Evolutionary conservation across 2,329 filamentous ascomycete genomes (phyloP).

Genomic region (Clonostachys byssicola): DNA sequence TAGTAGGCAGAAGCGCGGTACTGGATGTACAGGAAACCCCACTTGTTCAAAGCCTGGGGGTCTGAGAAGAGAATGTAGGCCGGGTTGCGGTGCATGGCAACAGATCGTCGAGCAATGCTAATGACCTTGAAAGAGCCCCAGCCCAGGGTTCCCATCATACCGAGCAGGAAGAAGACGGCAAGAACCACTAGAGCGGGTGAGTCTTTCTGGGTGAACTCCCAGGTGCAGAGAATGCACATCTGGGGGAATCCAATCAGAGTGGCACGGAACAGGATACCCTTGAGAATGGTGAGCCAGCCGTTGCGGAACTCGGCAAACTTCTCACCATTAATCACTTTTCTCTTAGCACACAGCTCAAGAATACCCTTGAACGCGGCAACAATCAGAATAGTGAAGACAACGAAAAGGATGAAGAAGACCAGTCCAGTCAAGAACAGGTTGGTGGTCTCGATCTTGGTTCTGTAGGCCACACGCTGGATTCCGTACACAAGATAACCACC

Average conservation of each 20-base stretch:
- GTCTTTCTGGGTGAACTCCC: conserved; percentile 86
- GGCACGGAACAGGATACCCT: conserved; percentile 89
- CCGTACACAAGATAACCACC: conserved; percentile 66
- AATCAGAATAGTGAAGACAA: conserved; percentile 66
- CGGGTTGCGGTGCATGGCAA: conserved; percentile 90
- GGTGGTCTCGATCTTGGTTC: conserved; percentile 77
- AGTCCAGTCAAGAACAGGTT: conserved; percentile 93
- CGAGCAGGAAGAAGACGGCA: conserved; percentile 83
- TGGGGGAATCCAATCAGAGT: conserved; percentile 89
- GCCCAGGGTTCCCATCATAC: conserved; percentile 70
- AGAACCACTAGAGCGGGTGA: conserved; percentile 83
- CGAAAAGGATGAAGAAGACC: conserved; percentile 83
- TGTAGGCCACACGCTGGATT: conserved; percentile 86
- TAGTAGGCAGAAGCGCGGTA: conserved; percentile 96
- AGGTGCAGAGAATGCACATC: conserved; percentile 84
- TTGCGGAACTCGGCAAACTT: conserved; percentile 93
- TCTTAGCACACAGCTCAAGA: conserved; percentile 72
- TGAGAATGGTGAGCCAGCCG: conserved; percentile 87
- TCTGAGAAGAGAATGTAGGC: conserved; percentile 97
- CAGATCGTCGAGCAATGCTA: conserved; percentile 80
- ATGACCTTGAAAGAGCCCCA: conserved; percentile 93
- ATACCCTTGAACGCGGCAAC: conserved; percentile 77
- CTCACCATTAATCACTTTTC: conserved; percentile 75
- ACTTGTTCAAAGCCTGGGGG: conserved; percentile 90
- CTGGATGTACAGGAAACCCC: conserved; percentile 96